These are phyloP conservation scores for Penicillium riverlandense DNA, from an alignment of 495 filamentous ascomycete genomes.

Conservation along the genomic window DNA sequence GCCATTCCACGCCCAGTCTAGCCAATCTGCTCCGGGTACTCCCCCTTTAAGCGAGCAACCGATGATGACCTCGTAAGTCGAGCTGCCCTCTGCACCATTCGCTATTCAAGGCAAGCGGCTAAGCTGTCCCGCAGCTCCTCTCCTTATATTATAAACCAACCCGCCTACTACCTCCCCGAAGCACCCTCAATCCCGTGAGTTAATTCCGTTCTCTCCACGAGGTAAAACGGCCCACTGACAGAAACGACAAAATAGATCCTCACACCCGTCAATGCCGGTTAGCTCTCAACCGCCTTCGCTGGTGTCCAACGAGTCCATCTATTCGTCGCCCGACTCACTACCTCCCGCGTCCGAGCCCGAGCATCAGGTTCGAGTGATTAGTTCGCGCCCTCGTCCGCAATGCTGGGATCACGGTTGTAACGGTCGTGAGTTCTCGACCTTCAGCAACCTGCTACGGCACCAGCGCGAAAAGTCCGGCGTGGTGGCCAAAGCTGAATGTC, in stretches of 20 bases:
- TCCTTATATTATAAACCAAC: slow-evolving; percentile 20
- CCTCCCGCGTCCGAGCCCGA: slow-evolving; percentile 22
- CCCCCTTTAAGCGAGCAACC: slow-evolving; percentile 10
- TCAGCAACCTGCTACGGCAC: slow-evolving; percentile 87
- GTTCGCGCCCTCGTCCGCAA: slow-evolving; percentile 76
- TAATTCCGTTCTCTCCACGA: not conserved
- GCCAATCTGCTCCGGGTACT: slow-evolving; percentile 3
- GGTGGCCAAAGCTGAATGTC: slow-evolving; percentile 77
- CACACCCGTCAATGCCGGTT: slow-evolving; percentile 12
- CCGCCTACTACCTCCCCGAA: slow-evolving; percentile 15
- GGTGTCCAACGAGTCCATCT: slow-evolving; percentile 19
- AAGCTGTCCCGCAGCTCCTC: not conserved
- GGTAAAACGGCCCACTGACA: not conserved
- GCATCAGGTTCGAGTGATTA: slow-evolving; percentile 60
- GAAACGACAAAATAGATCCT: slow-evolving; percentile 1
- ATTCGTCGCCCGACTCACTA: slow-evolving; percentile 24
- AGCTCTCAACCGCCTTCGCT: slow-evolving; percentile 24
- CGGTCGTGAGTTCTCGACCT: slow-evolving; percentile 87
- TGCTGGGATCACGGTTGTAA: slow-evolving; percentile 97
- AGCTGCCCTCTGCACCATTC: not conserved
- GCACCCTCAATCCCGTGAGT: slow-evolving; percentile 14
- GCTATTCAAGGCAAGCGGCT: not conserved
- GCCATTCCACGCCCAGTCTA: slow-evolving; percentile 8
- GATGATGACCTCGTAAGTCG: slow-evolving; percentile 16
- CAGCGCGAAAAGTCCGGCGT: slow-evolving; percentile 92